phyloP scores from a whole-genome alignment of 352 stramenopile species.

The Globisporangium megalacanthum region DNA sequence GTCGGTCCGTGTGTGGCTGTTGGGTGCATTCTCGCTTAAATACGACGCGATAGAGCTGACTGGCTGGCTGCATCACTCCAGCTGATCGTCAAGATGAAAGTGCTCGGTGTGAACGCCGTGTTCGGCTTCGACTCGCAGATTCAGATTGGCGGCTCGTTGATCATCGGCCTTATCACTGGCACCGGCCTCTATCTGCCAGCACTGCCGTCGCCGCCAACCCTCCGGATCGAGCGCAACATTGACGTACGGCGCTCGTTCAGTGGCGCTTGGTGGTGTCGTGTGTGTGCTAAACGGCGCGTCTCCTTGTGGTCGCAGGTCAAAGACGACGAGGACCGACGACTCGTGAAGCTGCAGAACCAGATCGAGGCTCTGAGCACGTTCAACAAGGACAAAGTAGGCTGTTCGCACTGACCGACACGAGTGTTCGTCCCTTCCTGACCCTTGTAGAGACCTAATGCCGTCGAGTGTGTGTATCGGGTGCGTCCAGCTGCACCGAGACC shows the following conservation, averaged over 20 bases:
- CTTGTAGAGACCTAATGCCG: neutral
- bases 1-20: constrained; percentile 24
- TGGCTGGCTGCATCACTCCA: constrained; percentile 12
- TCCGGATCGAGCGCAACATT: constrained; percentile 94
- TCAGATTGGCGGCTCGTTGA: constrained; percentile 85
- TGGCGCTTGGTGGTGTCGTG: neutral
- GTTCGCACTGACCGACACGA: neutral
- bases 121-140: constrained; percentile 93
- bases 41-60: too few relatives aligned
- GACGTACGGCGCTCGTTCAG: constrained; percentile 44
- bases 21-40: neutral
- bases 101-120: constrained; percentile 95
- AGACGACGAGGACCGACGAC: constrained; percentile 91
- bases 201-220: constrained; percentile 89
- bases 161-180: constrained; percentile 88
- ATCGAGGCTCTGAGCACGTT: constrained; percentile 85
- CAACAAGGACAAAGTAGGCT: constrained; percentile 69
- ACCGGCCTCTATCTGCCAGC: constrained; percentile 92
- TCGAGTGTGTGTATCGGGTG: too few relatives aligned
- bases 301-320: constrained; percentile 45
- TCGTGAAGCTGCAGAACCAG: constrained; percentile 91
- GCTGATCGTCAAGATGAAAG: constrained; percentile 87
- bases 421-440: neutral
- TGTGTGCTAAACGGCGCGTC: neutral
- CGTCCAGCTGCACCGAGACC: constrained; percentile 54